Evolutionary conservation across 1,284 basidiomycete genomes (phyloP).

Genomic region (Tausonia pullulans): DNA sequence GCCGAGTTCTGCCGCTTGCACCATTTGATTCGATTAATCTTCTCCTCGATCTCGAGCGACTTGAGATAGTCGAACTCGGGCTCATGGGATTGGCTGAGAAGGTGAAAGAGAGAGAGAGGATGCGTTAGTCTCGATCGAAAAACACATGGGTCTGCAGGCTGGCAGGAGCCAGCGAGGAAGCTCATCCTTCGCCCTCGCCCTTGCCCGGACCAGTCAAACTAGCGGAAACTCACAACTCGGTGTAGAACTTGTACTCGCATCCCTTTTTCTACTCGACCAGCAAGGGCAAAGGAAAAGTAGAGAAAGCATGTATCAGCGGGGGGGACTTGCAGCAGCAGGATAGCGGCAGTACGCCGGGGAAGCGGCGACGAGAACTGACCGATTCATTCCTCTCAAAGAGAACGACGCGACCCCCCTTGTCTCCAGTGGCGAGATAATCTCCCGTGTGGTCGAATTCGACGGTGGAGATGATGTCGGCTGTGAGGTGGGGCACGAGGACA

Average conservation of each 20-base stretch:
- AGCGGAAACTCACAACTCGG: constrained; percentile 50
- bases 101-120: background rate
- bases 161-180: background rate
- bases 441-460: constrained; percentile 99
- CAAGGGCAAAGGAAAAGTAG: background rate
- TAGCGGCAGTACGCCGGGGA: background rate
- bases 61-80: constrained; percentile 99
- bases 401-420: constrained; percentile 98
- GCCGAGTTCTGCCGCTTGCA: constrained; percentile 95
- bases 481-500: background rate
- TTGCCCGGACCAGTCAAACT: background rate
- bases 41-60: constrained; percentile 99
- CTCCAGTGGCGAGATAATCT: constrained; percentile 97
- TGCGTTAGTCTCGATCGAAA: background rate
- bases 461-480: constrained; percentile 97
- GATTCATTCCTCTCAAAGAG: constrained; percentile 93
- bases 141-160: background rate
- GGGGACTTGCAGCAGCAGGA: background rate
- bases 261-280: constrained; percentile 72
- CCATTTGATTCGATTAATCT: constrained; percentile 99
- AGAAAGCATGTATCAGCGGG: background rate
- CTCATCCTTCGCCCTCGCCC: background rate
- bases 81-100: constrained; percentile 76
- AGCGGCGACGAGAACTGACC: background rate
- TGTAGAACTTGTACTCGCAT: constrained; percentile 99